These are phyloP conservation scores for Apophysomyces trapeziformis DNA, from an alignment of 371 early-diverging fungal species.

Conservation along the genomic window DNA sequence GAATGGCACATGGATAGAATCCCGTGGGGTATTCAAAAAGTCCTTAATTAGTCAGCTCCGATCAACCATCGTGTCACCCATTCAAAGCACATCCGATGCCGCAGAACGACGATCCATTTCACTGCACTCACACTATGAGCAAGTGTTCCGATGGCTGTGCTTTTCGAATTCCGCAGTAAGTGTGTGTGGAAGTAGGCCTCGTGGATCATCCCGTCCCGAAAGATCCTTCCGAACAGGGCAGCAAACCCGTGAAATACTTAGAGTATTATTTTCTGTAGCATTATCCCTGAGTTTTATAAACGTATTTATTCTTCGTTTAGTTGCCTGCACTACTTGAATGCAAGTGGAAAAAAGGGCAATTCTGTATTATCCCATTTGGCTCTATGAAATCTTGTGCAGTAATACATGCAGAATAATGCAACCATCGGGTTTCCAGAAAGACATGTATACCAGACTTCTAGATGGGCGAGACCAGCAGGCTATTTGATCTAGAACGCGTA, in stretches of 20 bases:
- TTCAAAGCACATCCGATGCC: no score
- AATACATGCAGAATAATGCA: not conserved
- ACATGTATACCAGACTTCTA: constrained; percentile 13
- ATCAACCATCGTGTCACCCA: not conserved
- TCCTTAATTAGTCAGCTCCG: not conserved
- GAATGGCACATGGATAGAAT: not conserved
- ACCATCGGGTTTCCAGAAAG: not conserved
- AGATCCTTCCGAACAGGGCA: not conserved
- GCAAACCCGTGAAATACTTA: not conserved
- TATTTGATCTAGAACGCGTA: constrained; percentile 37
- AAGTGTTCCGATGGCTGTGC: no score
- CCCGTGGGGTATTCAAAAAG: not conserved
- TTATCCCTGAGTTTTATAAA: not conserved
- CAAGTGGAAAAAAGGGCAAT: not conserved
- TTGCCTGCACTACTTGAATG: no score
- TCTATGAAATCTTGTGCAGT: not conserved
- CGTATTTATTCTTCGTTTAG: not conserved
- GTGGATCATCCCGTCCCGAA: no score
- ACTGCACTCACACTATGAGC: no score
- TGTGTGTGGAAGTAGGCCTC: no score
- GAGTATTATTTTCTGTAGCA: not conserved
- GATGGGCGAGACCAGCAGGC: constrained; percentile 42
- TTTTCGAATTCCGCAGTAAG: no score
- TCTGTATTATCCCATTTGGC: not conserved
- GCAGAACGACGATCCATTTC: no score